Base-by-base conservation (phyloP, 495 filamentous ascomycete genomes). In the Lichina pygmaea region DNA sequence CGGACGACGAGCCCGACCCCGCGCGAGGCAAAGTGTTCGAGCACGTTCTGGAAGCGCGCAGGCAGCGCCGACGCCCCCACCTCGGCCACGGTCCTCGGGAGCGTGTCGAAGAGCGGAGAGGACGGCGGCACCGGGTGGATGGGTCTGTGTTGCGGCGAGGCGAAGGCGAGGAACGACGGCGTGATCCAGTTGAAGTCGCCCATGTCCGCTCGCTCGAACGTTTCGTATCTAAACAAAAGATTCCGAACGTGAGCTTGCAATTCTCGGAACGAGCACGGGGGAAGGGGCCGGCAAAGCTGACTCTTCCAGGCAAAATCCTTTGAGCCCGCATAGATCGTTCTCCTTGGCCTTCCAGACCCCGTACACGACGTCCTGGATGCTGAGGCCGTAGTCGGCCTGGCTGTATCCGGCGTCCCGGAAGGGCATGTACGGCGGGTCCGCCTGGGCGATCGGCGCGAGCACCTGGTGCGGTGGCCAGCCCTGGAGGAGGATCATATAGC, bases 131-230 rank as follows among this genome's bases (percentile, higher is more conserved):
- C 76, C 16, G 78, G 71, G 5, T 73, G 67, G 37, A 77, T 65
- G 0, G 83, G 84, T 43, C 70, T 67, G 53, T 78, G 76, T 55
- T 95, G 86, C 8, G 89, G 89, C 11, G 86, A 94, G 12, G 89
- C 89, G 56, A 99, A 94, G 13, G 89, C 89, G 11, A 99, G 71
- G 61, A 99, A 99, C 48, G 81, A 65, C 11, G 85, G 85, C 9
- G 85, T 91, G 42, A 99, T 67, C 89, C 89, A 99, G 66, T 99
- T 99, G 77, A 99, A 99, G 60, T 99, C 89, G 47, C 89, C 89
- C 67, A 93, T 85, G 53, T 99, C 91, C 3, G 95, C 89, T 45
- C 89, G 70, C 60, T 99, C 89, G 50, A 71, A 99, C 54, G 72
- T 77, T 61, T 99, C 89, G 55, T 99, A 83, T 39, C 76, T 81